Base-by-base conservation (phyloP, 202 grass and related monocot genomes). In the Panicum hallii region DNA sequence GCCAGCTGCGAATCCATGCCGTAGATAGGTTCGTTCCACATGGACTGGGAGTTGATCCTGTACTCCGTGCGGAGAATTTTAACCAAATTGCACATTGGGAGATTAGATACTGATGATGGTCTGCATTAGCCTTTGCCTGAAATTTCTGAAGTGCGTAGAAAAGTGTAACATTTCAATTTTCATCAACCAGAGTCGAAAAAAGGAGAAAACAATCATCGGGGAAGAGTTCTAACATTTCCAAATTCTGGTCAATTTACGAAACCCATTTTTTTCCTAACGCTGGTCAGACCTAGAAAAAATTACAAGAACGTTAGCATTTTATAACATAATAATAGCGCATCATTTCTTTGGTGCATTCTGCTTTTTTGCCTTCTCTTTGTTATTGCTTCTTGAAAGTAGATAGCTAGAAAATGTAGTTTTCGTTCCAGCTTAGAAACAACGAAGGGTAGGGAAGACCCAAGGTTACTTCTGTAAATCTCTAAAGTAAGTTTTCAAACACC, bases 1-100 rank as follows among this genome's bases (percentile, higher is more conserved):
- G 44, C 57, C 76, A 23, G 4, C 68, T 94, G 92, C 67, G 86
- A 86, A 4, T 32, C 75, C 16, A 5, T 22, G 65, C 47, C 43
- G 9, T 92, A 11, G 12, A 9, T 20, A 5, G 42, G 4, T 14
- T 50, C 28, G 4, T 10, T 50, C 28, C 30, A 50, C 1, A 62
- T 40, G 53, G 44, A 45, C 41, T 17, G 36, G 48, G 6, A 60
- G 10, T 61, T 72, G 52, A 52, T 54, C 46, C 55, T 88, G 73
- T 20, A 55, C 8, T 71, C 20, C 13, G 6, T 53, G 42, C 32
- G 48, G 14, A 10, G 13, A 19, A 73, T 47, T 72, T 63, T 26
- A 61, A 48, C 2, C 48, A 15, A 87, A 36, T 44, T 83, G 43
- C 42, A 87, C 23, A 68, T 23, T 42, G 14, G 22, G n/a, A 65